Percentiles rank a stretch among this genome's conserved stretches.
These are phyloP conservation scores for Podosphaera aphanis DNA, from an alignment of 2,329 filamentous ascomycete genomes.

Conservation along the genomic window DNA sequence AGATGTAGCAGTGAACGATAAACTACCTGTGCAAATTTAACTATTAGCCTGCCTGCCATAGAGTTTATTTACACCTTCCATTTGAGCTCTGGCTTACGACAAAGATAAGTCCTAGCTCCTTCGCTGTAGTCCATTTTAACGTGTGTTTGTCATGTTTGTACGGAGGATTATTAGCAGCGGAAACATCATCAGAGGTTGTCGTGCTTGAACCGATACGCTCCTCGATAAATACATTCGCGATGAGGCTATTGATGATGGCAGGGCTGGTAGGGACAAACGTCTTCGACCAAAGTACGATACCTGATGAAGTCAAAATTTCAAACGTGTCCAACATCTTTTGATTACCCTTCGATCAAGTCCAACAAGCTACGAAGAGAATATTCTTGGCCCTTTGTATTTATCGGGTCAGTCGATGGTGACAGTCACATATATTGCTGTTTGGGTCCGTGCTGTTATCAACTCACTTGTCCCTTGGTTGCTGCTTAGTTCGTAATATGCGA, in stretches of 20 bases:
- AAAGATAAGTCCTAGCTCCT: constrained; percentile 86
- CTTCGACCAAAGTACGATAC: constrained; percentile 90
- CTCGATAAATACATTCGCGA: constrained; percentile 93
- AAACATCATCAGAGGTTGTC: constrained; percentile 34
- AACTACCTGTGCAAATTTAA: constrained; percentile 41
- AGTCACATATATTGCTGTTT: too few species aligned
- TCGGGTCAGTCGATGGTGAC: neutral
- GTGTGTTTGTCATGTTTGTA: constrained; percentile 90
- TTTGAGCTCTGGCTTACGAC: constrained; percentile 34
- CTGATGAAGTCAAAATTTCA: constrained; percentile 86
- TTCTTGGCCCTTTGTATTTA: neutral
- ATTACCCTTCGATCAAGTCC: neutral
- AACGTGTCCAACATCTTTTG: constrained; percentile 82
- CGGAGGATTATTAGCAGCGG: constrained; percentile 40
- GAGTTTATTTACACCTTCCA: neutral
- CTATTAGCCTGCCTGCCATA: neutral
- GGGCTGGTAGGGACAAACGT: constrained; percentile 60
- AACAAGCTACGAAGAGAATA: too few species aligned
- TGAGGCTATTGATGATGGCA: constrained; percentile 77
- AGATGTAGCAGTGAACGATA: constrained; percentile 89
- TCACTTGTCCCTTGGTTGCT: too few species aligned
- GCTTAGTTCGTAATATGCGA: too few species aligned
- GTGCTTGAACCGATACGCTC: constrained; percentile 45
- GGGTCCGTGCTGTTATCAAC: too few species aligned
- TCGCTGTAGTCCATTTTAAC: constrained; percentile 76